Evolutionary conservation across 1,284 basidiomycete genomes (phyloP), one percentile per base, ranked within the genome.

Genomic region (Amylostereum areolatum): DNA sequence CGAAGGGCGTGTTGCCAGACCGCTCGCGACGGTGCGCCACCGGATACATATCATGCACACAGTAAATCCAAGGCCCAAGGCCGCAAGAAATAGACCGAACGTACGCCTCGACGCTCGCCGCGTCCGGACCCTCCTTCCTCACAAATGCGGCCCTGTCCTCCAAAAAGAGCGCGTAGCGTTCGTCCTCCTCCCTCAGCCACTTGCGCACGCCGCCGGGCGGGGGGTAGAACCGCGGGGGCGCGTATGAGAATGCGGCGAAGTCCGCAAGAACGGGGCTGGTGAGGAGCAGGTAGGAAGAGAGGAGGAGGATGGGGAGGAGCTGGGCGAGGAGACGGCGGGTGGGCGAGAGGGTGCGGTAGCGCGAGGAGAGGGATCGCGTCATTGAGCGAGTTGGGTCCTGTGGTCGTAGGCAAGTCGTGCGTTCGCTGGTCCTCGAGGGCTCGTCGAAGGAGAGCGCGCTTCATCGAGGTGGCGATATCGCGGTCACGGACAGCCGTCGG

Each of bases 61-160:
- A 18, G 18, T 18, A 18, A 18, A 18, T 18, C 18, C 18, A 8
- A 7, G 9, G n/a, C 25, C 25, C 28, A 25, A 10, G 41, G 7
- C 27, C 4, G 10, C 4, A 27, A 12, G 10, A 8, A 43, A 43
- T 11, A 28, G 27, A 28, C 18, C 31, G 8, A 11, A 52, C 51
- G 5, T 35, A 55, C 48, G 46, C 31, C n/a, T 46, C 46, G 11
- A 55, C 37, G 6, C 45, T 48, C 34, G 52, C 50, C 10, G 45
- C 25, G 10, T 49, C 53, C 10, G 58, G 58, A 5, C 58, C 58
- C 28, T 49, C 55, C 48, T 57, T 58, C 36, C 39, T 25, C 18
- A 59, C 52, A 29, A 59, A 45, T 2, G 12, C 35, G 12, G 28
- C 18, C 12, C 45, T 33, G 25, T 39, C 35, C 35, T 36, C 34